These are phyloP conservation scores for Naganishia sp. DNA, from an alignment of 1,284 basidiomycete species.

Conservation along the genomic window DNA sequence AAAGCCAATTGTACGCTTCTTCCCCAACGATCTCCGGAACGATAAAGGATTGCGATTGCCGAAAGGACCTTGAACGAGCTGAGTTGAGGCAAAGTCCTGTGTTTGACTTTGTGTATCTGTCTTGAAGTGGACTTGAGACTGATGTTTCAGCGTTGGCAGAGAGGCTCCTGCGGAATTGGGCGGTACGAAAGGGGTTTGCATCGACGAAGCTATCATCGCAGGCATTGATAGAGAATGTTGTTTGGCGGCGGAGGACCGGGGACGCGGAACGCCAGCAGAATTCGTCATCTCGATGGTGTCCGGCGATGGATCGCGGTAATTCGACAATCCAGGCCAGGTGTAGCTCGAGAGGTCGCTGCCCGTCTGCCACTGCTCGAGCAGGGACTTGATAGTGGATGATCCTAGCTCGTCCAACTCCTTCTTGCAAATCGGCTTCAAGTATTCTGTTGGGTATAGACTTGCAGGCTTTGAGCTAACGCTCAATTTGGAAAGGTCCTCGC, in stretches of 20 bases:
- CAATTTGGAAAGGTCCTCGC: constrained; percentile 17
- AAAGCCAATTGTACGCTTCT: constrained; percentile 27
- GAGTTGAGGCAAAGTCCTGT: constrained; percentile 26
- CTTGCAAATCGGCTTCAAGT: neutral
- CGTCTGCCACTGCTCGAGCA: constrained; percentile 7
- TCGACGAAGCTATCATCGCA: neutral
- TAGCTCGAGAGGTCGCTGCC: constrained; percentile 9
- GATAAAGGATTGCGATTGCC: constrained; percentile 6
- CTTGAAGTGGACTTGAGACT: constrained; percentile 22
- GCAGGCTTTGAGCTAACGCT: neutral
- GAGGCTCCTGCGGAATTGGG: neutral
- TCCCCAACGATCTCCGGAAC: constrained; percentile 10
- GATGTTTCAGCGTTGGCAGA: constrained; percentile 3
- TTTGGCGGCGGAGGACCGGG: too few relatives aligned
- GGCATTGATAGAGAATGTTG: neutral
- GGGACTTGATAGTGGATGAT: neutral
- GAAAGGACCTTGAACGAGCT: constrained; percentile 24
- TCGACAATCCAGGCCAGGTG: neutral
- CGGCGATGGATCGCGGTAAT: neutral
- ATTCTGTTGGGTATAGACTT: neutral
- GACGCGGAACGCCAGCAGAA: too few relatives aligned
- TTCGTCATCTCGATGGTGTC: neutral
- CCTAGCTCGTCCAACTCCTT: neutral
- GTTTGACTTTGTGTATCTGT: constrained; percentile 8
- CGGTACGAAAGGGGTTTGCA: neutral